Conservation (phyloP, 805 yeast species). For the Ogataea chonburiensis region DNA sequence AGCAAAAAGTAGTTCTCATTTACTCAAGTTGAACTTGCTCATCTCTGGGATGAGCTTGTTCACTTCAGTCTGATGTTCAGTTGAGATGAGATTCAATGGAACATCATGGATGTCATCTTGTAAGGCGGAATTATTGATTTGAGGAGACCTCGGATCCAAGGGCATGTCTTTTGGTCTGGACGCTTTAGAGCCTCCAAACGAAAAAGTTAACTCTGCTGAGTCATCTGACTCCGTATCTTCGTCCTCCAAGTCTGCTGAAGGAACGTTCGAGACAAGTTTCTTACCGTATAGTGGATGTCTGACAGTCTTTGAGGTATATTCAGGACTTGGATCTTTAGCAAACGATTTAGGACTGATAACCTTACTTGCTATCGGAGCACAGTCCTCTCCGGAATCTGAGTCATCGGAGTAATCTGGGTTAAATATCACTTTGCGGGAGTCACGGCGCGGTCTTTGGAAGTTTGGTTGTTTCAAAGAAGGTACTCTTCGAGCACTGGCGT, state of each 20-base stretch:
- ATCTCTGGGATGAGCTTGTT: slow-evolving; percentile 16
- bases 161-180: background rate
- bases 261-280: slow-evolving; percentile 9
- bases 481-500: slow-evolving; percentile 4
- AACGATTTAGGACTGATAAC: background rate
- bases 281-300: slow-evolving; percentile 23
- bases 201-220: slow-evolving; percentile 22
- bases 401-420: slow-evolving; percentile 17
- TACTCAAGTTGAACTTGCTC: slow-evolving; percentile 6
- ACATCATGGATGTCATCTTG: slow-evolving; percentile 16
- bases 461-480: slow-evolving; percentile 2
- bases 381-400: slow-evolving; percentile 7
- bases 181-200: slow-evolving; percentile 14
- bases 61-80: slow-evolving; percentile 10
- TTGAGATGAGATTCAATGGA: slow-evolving; percentile 12
- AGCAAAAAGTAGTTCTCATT: slow-evolving; percentile 2
- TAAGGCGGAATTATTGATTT: slow-evolving; percentile 1
- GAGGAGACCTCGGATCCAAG: slow-evolving; percentile 9
- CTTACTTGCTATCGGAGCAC: too few relatives aligned
- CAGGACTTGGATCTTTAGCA: background rate
- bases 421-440: slow-evolving; percentile 18
- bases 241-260: slow-evolving; percentile 7
- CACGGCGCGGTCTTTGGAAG: slow-evolving; percentile 10
- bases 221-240: slow-evolving; percentile 17
- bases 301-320: background rate